Base-by-base conservation (phyloP, 192 early-diverging fungal species). In the Backusella circina region DNA sequence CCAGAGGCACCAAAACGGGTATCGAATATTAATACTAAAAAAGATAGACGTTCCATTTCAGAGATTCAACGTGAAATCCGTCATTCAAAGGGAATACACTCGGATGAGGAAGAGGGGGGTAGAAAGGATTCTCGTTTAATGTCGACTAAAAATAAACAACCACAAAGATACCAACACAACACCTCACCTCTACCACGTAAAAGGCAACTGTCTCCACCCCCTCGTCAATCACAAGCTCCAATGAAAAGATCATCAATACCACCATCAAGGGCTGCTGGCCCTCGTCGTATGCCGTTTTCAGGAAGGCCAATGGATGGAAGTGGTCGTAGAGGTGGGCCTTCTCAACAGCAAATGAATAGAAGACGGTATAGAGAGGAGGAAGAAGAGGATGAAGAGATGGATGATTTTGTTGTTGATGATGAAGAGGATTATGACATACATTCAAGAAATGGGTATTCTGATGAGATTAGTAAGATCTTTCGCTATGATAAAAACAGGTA, bases 401-500 rank as follows among this genome's bases (percentile, higher is more conserved):
- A 70, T 44, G 51, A 31, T 0, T 82, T 82, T 57, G 75, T 82
- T 71, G 81, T 74, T 6, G 77, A 78, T 38, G 81, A 78, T 31
- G 81, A 82, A 32, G 81, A 76, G 8, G 44, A 36, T 26, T 54
- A 39, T 26, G 37, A 37, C 30, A 16, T 28, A 41, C 28, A 47
- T 47, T 23, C 69, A 26, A 23, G 67, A 47, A 21, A 76, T 32
- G 41, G 66, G 33, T 78, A 77, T 36, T 78, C 77, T 10, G 69
- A 66, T 30, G 77, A 78, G n/a, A 82, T 78, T 41, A 71, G 75
- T 32, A 74, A 72, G 16, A 79, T 82, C 69, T 82, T 82, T 37
- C 61, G 71, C 28, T 82, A 82, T 70, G 74, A 82, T 41, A 72
- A 76, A 28, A 75, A 38, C 31, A 77, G 74, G 81, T 82, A 76